Evolutionary conservation across 2,329 filamentous ascomycete genomes (phyloP).

Genomic region (Fusarium staphyleae): DNA sequence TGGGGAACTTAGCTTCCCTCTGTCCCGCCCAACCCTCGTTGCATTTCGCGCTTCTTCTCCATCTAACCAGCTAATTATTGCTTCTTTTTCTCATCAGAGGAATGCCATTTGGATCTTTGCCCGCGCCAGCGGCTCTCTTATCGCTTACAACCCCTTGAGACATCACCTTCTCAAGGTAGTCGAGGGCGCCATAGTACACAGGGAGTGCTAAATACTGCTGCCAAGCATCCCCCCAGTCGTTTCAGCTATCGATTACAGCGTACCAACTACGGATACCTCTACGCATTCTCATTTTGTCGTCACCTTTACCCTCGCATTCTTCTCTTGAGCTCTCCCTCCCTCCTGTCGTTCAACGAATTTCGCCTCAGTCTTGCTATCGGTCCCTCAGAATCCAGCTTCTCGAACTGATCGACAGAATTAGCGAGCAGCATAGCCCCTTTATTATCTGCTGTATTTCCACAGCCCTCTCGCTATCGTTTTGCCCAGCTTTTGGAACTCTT

Average conservation of each 20-base stretch:
- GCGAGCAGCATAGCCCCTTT: constrained; percentile 7
- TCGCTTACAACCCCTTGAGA: too few relatives aligned
- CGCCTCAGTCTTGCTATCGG: neutral
- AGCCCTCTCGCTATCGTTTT: constrained; percentile 13
- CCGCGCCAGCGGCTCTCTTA: neutral
- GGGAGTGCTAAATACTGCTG: constrained; percentile 7
- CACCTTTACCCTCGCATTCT: constrained; percentile 23
- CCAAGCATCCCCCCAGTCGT: constrained; percentile 15
- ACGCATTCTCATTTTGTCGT: constrained; percentile 22
- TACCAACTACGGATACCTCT: neutral
- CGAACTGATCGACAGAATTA: constrained; percentile 18
- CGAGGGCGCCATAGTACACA: neutral
- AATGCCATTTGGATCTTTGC: neutral
- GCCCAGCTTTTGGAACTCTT: constrained; percentile 23
- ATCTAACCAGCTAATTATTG: neutral
- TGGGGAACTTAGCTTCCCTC: constrained; percentile 13
- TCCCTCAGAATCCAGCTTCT: neutral
- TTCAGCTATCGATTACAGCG: constrained; percentile 1
- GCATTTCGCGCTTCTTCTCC: neutral
- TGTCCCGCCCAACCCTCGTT: constrained; percentile 2
- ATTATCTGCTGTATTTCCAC: neutral
- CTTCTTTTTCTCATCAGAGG: neutral
- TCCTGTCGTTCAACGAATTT: constrained; percentile 21
- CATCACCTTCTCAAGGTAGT: too few relatives aligned
- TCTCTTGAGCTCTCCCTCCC: constrained; percentile 11